Conservation (phyloP, 768 basidiomycete genomes). For the Termitomyces sp. region DNA sequence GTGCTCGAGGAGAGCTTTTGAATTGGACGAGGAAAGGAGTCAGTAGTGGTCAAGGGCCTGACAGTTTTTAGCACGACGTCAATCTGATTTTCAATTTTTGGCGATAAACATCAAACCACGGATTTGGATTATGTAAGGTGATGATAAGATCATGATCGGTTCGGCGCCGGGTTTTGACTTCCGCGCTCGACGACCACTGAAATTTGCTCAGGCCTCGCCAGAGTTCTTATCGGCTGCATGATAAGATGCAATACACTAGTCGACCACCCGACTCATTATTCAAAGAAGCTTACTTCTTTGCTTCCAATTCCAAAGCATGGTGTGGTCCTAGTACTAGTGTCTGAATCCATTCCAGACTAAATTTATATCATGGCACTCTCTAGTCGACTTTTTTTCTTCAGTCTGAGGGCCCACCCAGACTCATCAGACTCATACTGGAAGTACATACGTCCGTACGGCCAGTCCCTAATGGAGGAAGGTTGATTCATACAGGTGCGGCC, state of each 20-base stretch:
- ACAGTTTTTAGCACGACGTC: slow-evolving; percentile 2
- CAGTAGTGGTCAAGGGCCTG: slow-evolving; percentile 4
- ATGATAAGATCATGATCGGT: slow-evolving; percentile 1
- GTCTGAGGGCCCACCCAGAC: background rate
- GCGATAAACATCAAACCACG: background rate
- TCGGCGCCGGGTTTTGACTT: background rate
- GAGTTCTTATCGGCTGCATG: too few relatives aligned
- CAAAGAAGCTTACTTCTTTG: too few relatives aligned
- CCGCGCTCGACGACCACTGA: too few relatives aligned
- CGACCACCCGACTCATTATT: background rate
- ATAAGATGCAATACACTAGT: too few relatives aligned
- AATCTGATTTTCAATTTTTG: slow-evolving; percentile 9
- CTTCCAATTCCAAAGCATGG: too few relatives aligned
- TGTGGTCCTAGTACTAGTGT: too few relatives aligned
- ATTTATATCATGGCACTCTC: too few relatives aligned
- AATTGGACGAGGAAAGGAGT: background rate
- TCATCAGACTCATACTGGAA: background rate
- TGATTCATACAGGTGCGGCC: too few relatives aligned
- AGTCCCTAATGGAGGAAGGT: too few relatives aligned
- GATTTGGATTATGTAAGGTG: slow-evolving; percentile 12
- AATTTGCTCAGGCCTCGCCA: too few relatives aligned
- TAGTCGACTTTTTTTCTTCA: background rate
- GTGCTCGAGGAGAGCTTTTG: background rate
- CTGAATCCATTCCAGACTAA: too few relatives aligned
- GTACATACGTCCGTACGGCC: too few relatives aligned